Conservation (phyloP, 2,329 filamentous ascomycete species). For the Helminthosporium solani region DNA sequence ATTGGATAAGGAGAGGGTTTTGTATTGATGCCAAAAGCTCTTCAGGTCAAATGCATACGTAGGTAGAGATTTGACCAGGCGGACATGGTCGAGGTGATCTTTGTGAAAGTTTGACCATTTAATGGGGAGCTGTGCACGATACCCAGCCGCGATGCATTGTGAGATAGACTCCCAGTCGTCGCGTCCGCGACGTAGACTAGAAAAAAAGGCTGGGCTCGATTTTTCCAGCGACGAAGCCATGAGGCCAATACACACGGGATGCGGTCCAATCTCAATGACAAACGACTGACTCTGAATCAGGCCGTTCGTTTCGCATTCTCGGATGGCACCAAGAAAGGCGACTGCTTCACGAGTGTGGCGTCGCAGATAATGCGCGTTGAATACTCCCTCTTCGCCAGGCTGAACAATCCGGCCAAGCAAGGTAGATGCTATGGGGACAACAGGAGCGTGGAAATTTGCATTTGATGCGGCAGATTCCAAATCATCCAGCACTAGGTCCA, state of each 20-base stretch:
- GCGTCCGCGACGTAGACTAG: too few relatives aligned
- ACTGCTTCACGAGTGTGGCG: constrained; percentile 42
- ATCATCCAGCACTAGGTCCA: constrained; percentile 46
- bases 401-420: constrained; percentile 28
- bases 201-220: neutral
- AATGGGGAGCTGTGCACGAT: constrained; percentile 55
- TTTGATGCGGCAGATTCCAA: constrained; percentile 37
- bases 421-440: constrained; percentile 29
- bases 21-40: too few relatives aligned
- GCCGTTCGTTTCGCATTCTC: constrained; percentile 19
- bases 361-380: constrained; percentile 3
- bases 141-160: constrained; percentile 42
- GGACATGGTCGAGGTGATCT: constrained; percentile 28
- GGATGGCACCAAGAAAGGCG: constrained; percentile 49
- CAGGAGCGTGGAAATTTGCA: constrained; percentile 5
- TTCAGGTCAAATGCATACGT: constrained; percentile 35
- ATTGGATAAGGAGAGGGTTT: too few relatives aligned
- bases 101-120: constrained; percentile 60
- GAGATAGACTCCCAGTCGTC: constrained; percentile 2
- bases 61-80: constrained; percentile 30
- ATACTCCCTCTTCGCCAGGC: constrained; percentile 40
- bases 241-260: constrained; percentile 2
- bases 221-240: neutral
- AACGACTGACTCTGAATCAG: neutral
- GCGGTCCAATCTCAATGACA: constrained; percentile 5